Evolutionary conservation across 306 rosid genomes (phyloP).

Genomic region (Citrullus colocynthis): DNA sequence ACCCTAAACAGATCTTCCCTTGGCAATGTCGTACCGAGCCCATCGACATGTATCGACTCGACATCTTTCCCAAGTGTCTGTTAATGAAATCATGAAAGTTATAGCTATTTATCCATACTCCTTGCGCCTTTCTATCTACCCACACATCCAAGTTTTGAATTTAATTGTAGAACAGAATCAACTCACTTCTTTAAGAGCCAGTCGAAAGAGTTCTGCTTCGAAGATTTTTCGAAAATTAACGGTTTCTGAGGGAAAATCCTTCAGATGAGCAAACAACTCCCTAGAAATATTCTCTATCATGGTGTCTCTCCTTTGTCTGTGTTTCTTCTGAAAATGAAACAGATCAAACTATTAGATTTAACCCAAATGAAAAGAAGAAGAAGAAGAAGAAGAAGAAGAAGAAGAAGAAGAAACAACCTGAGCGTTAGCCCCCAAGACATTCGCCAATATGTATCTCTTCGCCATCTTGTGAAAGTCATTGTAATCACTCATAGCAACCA

Average conservation of each 20-base stretch:
- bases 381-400: not conserved
- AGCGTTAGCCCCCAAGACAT: slow-evolving; percentile 60
- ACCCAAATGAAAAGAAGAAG: not conserved
- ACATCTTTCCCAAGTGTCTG: slow-evolving; percentile 61
- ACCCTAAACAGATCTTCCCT: slow-evolving; percentile 41
- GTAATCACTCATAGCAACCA: slow-evolving; percentile 95
- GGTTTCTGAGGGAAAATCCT: slow-evolving; percentile 28
- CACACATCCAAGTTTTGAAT: not conserved
- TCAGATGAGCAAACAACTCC: slow-evolving; percentile 29
- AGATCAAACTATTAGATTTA: not conserved
- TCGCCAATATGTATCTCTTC: slow-evolving; percentile 53
- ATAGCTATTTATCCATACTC: not conserved
- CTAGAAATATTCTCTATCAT: slow-evolving; percentile 44
- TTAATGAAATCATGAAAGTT: not conserved
- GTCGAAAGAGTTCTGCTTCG: slow-evolving; percentile 52
- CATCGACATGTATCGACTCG: slow-evolving; percentile 57
- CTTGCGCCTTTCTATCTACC: not conserved
- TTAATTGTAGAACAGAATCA: not conserved
- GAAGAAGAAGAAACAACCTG: slow-evolving; percentile 32
- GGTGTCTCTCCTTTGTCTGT: slow-evolving; percentile 40
- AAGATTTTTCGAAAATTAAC: slow-evolving; percentile 56
- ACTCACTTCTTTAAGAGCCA: slow-evolving; percentile 70
- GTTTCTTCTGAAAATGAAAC: slow-evolving; percentile 50
- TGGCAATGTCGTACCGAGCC: slow-evolving; percentile 30
- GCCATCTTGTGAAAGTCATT: slow-evolving; percentile 65